These are phyloP conservation scores for Penicillium sp. DNA, from an alignment of 2,329 filamentous ascomycete genomes.

Conservation along the genomic window DNA sequence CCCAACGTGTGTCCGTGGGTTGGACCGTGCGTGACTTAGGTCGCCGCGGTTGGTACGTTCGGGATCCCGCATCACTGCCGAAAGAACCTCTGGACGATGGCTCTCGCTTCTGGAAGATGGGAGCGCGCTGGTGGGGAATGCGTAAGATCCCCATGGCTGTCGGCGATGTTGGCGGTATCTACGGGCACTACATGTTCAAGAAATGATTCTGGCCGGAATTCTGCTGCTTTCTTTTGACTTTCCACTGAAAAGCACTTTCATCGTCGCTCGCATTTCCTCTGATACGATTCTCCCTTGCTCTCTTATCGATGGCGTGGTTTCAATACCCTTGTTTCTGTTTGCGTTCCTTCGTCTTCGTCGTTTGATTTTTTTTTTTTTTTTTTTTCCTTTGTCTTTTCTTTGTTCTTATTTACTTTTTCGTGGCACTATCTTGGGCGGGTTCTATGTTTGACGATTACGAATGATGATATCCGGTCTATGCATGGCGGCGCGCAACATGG, in stretches of 20 bases:
- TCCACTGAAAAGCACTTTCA: constrained; percentile 19
- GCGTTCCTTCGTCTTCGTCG: background rate
- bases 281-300: constrained; percentile 8
- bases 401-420: constrained; percentile 3
- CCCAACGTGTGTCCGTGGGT: constrained; percentile 59
- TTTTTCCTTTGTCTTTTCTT: constrained; percentile 15
- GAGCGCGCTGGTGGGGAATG: constrained; percentile 83
- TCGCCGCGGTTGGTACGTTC: constrained; percentile 70
- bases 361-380: constrained; percentile 10
- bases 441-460: constrained; percentile 25
- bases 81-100: constrained; percentile 57
- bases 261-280: constrained; percentile 7
- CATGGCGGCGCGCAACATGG: constrained; percentile 33
- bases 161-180: constrained; percentile 62
- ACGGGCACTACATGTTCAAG: constrained; percentile 65
- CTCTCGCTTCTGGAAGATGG: constrained; percentile 76
- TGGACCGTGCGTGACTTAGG: constrained; percentile 73
- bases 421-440: constrained; percentile 1
- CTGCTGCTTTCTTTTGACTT: constrained; percentile 17
- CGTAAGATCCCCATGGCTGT: constrained; percentile 65
- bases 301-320: constrained; percentile 13
- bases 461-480: constrained; percentile 34
- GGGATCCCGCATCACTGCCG: constrained; percentile 45
- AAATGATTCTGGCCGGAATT: constrained; percentile 35
- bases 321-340: constrained; percentile 26